phyloP scores from a whole-genome alignment of 306 rosid genomes.

The Mimosa bimucronata region DNA sequence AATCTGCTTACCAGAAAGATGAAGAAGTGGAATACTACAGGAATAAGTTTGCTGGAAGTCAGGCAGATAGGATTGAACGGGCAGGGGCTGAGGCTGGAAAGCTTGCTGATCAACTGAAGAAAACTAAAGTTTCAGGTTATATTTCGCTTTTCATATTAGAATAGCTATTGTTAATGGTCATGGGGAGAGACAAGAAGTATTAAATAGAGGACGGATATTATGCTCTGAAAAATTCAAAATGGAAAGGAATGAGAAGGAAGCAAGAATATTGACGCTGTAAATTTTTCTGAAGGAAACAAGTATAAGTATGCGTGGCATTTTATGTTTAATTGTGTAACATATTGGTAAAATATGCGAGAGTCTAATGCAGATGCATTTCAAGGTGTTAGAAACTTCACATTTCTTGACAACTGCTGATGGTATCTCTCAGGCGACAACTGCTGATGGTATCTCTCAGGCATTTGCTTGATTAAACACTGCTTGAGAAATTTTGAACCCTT shows the following conservation, averaged over 20 bases:
- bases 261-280: background rate
- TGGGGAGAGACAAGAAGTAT: background rate
- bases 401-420: background rate
- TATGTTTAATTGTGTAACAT: background rate
- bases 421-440: too few relatives aligned
- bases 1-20: conserved; percentile 64
- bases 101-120: conserved; percentile 70
- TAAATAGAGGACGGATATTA: background rate
- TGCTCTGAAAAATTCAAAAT: conserved; percentile 10
- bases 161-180: background rate
- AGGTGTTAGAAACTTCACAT: background rate
- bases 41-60: conserved; percentile 88
- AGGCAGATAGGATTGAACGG: conserved; percentile 79
- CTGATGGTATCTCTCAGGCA: background rate
- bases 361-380: background rate
- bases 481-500: conserved; percentile 11
- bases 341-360: background rate
- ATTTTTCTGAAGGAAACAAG: background rate
- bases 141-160: conserved; percentile 16
- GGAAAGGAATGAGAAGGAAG: conserved; percentile 15
- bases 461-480: conserved; percentile 10
- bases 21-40: conserved; percentile 79
- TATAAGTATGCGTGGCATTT: background rate
- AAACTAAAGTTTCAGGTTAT: conserved; percentile 76
- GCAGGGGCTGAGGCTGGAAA: conserved; percentile 87